phyloP scores from a whole-genome alignment of 805 yeast species.

The Dipodascopsis uninucleata region DNA sequence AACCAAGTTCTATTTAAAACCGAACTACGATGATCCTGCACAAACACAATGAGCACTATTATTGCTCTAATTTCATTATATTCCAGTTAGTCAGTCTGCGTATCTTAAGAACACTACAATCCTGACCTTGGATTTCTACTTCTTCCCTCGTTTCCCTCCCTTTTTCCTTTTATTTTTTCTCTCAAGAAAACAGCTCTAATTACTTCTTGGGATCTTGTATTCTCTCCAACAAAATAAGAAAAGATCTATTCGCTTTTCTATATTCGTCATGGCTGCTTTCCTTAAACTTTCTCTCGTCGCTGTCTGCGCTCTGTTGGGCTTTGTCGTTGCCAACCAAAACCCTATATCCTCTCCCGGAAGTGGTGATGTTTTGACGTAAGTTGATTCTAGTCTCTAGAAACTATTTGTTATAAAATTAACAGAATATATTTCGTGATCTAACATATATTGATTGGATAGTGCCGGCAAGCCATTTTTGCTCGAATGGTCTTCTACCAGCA shows the following conservation, averaged over 20 bases:
- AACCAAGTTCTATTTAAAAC: too few relatives aligned
- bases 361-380: slow-evolving; percentile 21
- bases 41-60: too few relatives aligned
- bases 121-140: too few relatives aligned
- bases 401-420: neutral
- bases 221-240: too few relatives aligned
- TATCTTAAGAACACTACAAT: too few relatives aligned
- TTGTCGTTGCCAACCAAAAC: slow-evolving; percentile 12
- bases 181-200: too few relatives aligned
- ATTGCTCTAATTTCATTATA: too few relatives aligned
- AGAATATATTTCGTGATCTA: neutral
- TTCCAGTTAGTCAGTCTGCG: too few relatives aligned
- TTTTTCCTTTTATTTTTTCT: too few relatives aligned
- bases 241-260: neutral
- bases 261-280: slow-evolving; percentile 3
- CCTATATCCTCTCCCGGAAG: slow-evolving; percentile 21
- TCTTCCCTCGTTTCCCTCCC: too few relatives aligned
- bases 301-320: slow-evolving; percentile 15
- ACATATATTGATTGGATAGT: slow-evolving; percentile 6
- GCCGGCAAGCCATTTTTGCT: slow-evolving; percentile 24
- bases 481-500: slow-evolving; percentile 22
- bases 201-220: too few relatives aligned
- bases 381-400: neutral
- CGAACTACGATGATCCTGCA: too few relatives aligned
- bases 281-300: slow-evolving; percentile 1